A percentile compares a stretch with the other conserved stretches of the same genome.
phyloP scores from a whole-genome alignment of 2,329 filamentous ascomycete genomes.

The Ophiostoma himal-ulmi region DNA sequence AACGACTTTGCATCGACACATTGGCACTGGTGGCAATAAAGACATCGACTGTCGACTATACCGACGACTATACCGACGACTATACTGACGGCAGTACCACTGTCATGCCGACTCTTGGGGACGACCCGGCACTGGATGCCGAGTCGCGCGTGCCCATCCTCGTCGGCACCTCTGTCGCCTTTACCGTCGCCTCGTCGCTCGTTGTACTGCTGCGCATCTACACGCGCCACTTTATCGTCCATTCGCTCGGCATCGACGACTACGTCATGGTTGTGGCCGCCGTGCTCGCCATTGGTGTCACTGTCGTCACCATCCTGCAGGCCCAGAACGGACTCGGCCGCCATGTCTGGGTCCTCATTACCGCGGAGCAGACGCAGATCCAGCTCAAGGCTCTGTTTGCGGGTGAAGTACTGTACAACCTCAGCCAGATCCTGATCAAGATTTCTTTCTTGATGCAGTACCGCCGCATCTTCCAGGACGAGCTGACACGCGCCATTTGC shows the following conservation, averaged over 20 bases:
- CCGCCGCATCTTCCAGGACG: slow-evolving; percentile 35
- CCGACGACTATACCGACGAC: neutral
- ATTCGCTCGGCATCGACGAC: slow-evolving; percentile 30
- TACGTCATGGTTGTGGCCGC: slow-evolving; percentile 29
- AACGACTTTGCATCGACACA: neutral
- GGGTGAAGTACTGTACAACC: slow-evolving; percentile 35
- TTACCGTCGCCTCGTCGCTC: slow-evolving; percentile 28
- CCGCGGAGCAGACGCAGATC: slow-evolving; percentile 21
- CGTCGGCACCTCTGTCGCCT: slow-evolving; percentile 29
- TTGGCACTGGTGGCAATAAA: neutral
- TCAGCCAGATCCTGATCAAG: slow-evolving; percentile 34
- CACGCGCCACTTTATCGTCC: slow-evolving; percentile 29
- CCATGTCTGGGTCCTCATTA: slow-evolving; percentile 28
- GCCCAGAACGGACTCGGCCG: slow-evolving; percentile 29
- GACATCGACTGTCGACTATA: neutral
- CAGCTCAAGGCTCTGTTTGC: slow-evolving; percentile 33
- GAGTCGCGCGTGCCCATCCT: slow-evolving; percentile 29
- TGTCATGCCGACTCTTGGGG: slow-evolving; percentile 20
- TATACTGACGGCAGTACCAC: neutral
- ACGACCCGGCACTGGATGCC: slow-evolving; percentile 28
- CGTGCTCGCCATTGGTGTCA: slow-evolving; percentile 28
- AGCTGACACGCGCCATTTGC: slow-evolving; percentile 28
- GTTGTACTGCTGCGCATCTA: slow-evolving; percentile 31
- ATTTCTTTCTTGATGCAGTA: slow-evolving; percentile 38
- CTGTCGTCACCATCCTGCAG: slow-evolving; percentile 26